Conservation (phyloP, 768 basidiomycete genomes). For the Tricholoma flavovirens region DNA sequence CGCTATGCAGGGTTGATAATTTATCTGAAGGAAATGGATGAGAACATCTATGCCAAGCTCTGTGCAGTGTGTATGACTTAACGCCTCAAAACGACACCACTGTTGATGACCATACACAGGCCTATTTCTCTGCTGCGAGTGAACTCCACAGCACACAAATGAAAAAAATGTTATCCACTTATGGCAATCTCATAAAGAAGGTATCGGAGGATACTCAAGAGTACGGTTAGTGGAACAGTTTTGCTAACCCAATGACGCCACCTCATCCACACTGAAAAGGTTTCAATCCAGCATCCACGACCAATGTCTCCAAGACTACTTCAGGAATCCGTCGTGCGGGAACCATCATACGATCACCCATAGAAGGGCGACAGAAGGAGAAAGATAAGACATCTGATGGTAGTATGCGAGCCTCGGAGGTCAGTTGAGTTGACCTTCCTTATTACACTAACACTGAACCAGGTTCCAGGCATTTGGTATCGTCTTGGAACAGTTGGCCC, state of each 20-base stretch:
- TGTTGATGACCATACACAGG: constrained; percentile 40
- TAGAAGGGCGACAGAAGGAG: constrained; percentile 56
- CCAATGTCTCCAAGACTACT: constrained; percentile 43
- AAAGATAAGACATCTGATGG: constrained; percentile 54
- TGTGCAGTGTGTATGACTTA: constrained; percentile 63
- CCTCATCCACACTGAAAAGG: constrained; percentile 25
- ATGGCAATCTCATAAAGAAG: constrained; percentile 58
- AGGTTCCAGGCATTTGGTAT: constrained; percentile 60
- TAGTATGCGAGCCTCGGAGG: constrained; percentile 68
- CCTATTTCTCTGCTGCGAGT: constrained; percentile 85
- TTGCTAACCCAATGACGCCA: not conserved
- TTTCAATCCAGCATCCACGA: constrained; percentile 37
- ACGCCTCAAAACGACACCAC: not conserved
- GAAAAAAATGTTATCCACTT: constrained; percentile 59
- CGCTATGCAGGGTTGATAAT: constrained; percentile 86
- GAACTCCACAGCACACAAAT: constrained; percentile 80
- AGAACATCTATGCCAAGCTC: constrained; percentile 77
- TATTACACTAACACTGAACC: not conserved
- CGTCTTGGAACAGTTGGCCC: constrained; percentile 70
- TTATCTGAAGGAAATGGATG: constrained; percentile 96
- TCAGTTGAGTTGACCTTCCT: constrained; percentile 20
- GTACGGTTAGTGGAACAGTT: constrained; percentile 43
- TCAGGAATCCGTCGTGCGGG: constrained; percentile 74
- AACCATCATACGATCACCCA: constrained; percentile 75
- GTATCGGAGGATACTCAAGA: constrained; percentile 68